Evolutionary conservation across 108 stramenopile genomes (phyloP), one percentile per base, ranked within the genome.

Genomic region (Skeletonema potamos): DNA sequence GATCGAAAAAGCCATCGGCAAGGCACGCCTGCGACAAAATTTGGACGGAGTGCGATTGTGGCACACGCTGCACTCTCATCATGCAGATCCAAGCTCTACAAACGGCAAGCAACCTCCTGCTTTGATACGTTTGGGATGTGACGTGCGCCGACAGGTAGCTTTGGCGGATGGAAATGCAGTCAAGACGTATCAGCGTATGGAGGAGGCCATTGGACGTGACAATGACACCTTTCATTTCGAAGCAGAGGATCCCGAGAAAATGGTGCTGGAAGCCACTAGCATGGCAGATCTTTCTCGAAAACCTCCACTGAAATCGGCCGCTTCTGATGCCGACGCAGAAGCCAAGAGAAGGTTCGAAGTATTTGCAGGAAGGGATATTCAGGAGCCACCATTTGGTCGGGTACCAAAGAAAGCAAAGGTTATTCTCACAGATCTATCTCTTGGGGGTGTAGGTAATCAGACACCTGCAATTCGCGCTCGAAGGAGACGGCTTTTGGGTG

Each of bases 11-110:
- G 89, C 92, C 1, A 51, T 91, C 20, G 62, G 74, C 4, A 82
- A 86, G 64, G 85, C 92, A 12, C 88, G 89, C 3, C 89, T 89
- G 28, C 89, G 92, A 13, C 85, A 87, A 44, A 94, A 94, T 61
- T 48, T 94, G 22, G 90, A 94, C 56, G 92, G 89, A 11, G 88
- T 94, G 30, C 86, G 92, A 22, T 70, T 94, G 34, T 91, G 87
- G 89, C 87, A 94, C 67, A 76, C 84, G 27, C 87, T 91, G 73
- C 73, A 85, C 29, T 44, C 58, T 26, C 67, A 66, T 28, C 54
- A 62, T 10, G 62, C 62, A 22, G 64, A 68, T 26, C 66, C 72
- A 27, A 73, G 48, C 33, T 37, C 55, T 8, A 51, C 10, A 33
- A 63, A 59, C 22, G 46, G 67, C 32, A 34, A 68, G 36, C 74